Conservation (phyloP, 208 protist species). For the Willaertia magna region DNA sequence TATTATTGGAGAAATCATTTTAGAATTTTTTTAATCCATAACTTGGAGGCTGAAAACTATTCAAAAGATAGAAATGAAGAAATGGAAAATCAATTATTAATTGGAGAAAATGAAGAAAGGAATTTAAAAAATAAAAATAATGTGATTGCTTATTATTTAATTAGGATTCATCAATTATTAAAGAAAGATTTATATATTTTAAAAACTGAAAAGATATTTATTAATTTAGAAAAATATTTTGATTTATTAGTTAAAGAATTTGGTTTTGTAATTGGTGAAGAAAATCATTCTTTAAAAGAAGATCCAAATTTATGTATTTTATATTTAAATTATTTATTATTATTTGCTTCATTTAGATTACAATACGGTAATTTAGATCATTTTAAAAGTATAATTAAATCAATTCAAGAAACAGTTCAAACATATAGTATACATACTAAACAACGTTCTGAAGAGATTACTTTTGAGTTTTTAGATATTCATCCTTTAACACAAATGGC, state of each 20-base stretch:
- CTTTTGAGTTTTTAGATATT: not conserved
- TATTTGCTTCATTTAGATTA: not conserved
- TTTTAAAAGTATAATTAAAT: not conserved
- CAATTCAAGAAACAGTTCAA: not conserved
- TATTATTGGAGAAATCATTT: not conserved
- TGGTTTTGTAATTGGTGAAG: not conserved
- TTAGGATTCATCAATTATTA: not conserved
- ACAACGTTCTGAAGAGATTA: not conserved
- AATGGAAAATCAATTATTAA: not conserved
- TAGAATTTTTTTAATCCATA: not conserved
- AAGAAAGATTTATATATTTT: not conserved
- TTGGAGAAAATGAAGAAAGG: not conserved
- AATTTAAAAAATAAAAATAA: not conserved
- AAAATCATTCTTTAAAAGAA: not conserved
- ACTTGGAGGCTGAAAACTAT: not conserved
- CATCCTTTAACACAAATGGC: not conserved
- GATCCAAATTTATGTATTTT: not conserved
- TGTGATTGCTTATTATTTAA: not conserved
- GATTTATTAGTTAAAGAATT: not conserved
- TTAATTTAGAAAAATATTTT: too few species aligned
- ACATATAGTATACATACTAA: not conserved
- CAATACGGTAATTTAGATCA: not conserved
- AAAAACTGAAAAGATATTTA: too few species aligned
- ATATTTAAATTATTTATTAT: not conserved
- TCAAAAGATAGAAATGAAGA: not conserved